Percentiles rank a stretch among this genome's conserved stretches.
Evolutionary conservation across 768 basidiomycete species (phyloP).

Genomic region (Coprinopsis sp.): DNA sequence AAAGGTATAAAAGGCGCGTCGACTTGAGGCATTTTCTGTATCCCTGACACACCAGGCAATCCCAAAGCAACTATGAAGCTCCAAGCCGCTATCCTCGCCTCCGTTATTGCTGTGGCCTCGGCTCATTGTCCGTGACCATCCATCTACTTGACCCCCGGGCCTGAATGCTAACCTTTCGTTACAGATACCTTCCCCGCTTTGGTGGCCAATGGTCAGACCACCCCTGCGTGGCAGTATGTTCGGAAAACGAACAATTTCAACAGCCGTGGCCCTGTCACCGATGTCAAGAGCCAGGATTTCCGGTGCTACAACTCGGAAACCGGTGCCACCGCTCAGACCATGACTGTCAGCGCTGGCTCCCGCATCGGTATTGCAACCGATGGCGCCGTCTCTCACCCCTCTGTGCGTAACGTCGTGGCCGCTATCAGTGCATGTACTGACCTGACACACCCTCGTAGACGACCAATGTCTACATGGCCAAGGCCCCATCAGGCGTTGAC

Average conservation of each 20-base stretch:
- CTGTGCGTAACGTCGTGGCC: too few relatives aligned
- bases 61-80: too few relatives aligned
- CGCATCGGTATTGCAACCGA: slow-evolving; percentile 38
- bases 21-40: too few relatives aligned
- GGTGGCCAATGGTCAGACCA: slow-evolving; percentile 32
- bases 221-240: slow-evolving; percentile 38
- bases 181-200: slow-evolving; percentile 44
- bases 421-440: too few relatives aligned
- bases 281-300: slow-evolving; percentile 42
- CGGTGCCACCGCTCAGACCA: slow-evolving; percentile 35
- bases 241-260: slow-evolving; percentile 45
- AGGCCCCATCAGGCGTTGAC: slow-evolving; percentile 37
- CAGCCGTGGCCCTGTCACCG: slow-evolving; percentile 36
- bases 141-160: too few relatives aligned
- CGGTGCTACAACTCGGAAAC: slow-evolving; percentile 42
- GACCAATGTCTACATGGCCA: slow-evolving; percentile 40
- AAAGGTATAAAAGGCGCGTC: too few relatives aligned
- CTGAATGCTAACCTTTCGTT: too few relatives aligned
- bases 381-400: slow-evolving; percentile 43
- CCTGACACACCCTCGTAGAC: slow-evolving; percentile 19
- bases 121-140: too few relatives aligned
- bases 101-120: too few relatives aligned
- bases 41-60: too few relatives aligned
- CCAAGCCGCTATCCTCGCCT: too few relatives aligned
- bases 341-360: slow-evolving; percentile 41